Percentiles rank a stretch among this genome's conserved stretches.
Conservation (phyloP, 441 rosid species). For the Gossypium gossypioides region DNA sequence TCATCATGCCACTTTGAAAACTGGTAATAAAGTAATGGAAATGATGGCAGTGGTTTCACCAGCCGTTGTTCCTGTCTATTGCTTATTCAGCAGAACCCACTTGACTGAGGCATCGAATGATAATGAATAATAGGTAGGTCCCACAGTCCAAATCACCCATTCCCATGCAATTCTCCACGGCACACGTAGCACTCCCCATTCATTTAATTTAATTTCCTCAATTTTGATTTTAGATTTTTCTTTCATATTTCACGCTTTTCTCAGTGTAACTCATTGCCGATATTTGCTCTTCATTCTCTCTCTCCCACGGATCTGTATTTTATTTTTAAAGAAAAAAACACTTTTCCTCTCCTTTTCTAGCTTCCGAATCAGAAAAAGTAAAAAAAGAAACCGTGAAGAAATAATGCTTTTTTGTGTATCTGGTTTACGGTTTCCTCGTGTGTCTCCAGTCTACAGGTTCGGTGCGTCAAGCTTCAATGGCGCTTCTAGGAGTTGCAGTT, state of each 20-base stretch:
- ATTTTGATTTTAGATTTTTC: background rate
- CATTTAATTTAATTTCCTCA: background rate
- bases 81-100: too few species aligned
- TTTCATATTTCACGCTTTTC: slow-evolving; percentile 7
- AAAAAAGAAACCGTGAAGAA: background rate
- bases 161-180: slow-evolving; percentile 21
- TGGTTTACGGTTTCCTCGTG: slow-evolving; percentile 38
- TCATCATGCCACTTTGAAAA: too few species aligned
- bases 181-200: slow-evolving; percentile 18
- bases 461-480: slow-evolving; percentile 36
- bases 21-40: too few species aligned
- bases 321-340: background rate
- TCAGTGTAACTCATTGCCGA: slow-evolving; percentile 1
- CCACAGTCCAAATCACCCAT: slow-evolving; percentile 4
- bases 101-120: background rate
- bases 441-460: slow-evolving; percentile 28
- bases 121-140: background rate
- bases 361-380: background rate
- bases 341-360: slow-evolving; percentile 1
- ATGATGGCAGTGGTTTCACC: too few species aligned
- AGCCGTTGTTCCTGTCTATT: too few species aligned
- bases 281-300: background rate
- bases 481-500: slow-evolving; percentile 30
- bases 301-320: background rate
- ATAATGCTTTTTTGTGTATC: slow-evolving; percentile 46